Evolutionary conservation across 768 basidiomycete species (phyloP).

Genomic region (Termitomyces sp.): DNA sequence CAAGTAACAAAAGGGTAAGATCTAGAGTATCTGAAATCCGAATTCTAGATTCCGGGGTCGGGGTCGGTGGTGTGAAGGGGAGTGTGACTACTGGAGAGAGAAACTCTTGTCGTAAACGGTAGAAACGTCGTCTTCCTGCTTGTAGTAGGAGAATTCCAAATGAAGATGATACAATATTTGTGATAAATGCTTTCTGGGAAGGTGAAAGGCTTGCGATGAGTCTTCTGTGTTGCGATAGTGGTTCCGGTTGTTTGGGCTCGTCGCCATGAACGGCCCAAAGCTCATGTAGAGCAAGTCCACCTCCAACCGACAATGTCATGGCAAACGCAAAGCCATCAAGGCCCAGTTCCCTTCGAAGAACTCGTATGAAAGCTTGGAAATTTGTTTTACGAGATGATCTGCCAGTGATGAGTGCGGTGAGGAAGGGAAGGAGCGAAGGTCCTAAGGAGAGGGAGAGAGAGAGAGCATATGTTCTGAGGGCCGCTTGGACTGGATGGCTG

Average conservation of each 20-base stretch:
- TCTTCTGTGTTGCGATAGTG: not conserved
- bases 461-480: slow-evolving; percentile 65
- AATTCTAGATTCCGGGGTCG: slow-evolving; percentile 1
- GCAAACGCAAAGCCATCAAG: slow-evolving; percentile 67
- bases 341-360: slow-evolving; percentile 55
- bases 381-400: slow-evolving; percentile 18
- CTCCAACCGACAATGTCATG: slow-evolving; percentile 60
- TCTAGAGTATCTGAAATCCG: slow-evolving; percentile 58
- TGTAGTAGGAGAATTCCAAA: slow-evolving; percentile 58
- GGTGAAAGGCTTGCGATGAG: slow-evolving; percentile 26
- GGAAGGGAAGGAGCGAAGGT: slow-evolving; percentile 56
- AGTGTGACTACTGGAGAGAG: not conserved
- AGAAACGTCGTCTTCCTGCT: slow-evolving; percentile 34
- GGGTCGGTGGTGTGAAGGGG: slow-evolving; percentile 7
- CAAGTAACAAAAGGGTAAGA: slow-evolving; percentile 62
- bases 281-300: slow-evolving; percentile 52
- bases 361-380: slow-evolving; percentile 26
- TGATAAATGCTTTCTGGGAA: slow-evolving; percentile 52
- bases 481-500: slow-evolving; percentile 35
- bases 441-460: slow-evolving; percentile 64
- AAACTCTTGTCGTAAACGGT: slow-evolving; percentile 18
- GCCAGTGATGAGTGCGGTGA: slow-evolving; percentile 28
- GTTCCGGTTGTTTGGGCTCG: not conserved
- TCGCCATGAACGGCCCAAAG: slow-evolving; percentile 31
- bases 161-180: slow-evolving; percentile 53